phyloP scores from a whole-genome alignment of 805 yeast species.

The Candida krabiensis region DNA sequence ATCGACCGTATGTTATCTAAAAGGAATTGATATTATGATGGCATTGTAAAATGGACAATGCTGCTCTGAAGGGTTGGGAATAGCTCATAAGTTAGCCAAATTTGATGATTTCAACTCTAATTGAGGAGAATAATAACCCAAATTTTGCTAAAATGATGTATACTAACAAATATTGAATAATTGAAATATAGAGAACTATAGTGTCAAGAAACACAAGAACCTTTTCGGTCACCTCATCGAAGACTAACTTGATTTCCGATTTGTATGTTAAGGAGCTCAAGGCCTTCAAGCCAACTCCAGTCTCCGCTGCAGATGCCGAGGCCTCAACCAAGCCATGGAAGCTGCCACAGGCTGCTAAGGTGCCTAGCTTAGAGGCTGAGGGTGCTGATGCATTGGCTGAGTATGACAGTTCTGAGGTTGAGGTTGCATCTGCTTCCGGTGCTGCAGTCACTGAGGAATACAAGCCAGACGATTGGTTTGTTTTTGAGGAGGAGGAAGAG shows the following conservation, averaged over 20 bases:
- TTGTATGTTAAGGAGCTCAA: conserved; percentile 85
- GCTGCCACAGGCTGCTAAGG: conserved; percentile 74
- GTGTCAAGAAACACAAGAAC: conserved; percentile 28
- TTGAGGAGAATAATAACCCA: no score
- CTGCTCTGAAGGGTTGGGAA: no score
- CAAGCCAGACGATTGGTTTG: conserved; percentile 74
- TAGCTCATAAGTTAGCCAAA: no score
- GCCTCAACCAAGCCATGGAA: conserved; percentile 80
- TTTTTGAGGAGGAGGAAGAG: conserved; percentile 67
- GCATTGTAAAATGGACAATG: no score
- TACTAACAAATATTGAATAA: no score
- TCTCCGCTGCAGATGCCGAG: conserved; percentile 72
- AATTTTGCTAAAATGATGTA: no score
- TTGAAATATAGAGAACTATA: conserved; percentile 13
- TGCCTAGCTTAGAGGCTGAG: conserved; percentile 70
- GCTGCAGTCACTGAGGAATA: conserved; percentile 41
- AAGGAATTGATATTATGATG: no score
- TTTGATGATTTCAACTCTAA: no score
- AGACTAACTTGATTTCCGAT: conserved; percentile 67
- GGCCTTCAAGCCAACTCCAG: conserved; percentile 81
- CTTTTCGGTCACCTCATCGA: conserved; percentile 27
- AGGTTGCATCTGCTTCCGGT: conserved; percentile 59
- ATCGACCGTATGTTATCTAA: conserved; percentile 8
- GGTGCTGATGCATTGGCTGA: conserved; percentile 64
- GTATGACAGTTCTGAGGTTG: conserved; percentile 73